Base-by-base conservation (phyloP, 2,329 filamentous ascomycete genomes). In the Fusarium lyarnte region DNA sequence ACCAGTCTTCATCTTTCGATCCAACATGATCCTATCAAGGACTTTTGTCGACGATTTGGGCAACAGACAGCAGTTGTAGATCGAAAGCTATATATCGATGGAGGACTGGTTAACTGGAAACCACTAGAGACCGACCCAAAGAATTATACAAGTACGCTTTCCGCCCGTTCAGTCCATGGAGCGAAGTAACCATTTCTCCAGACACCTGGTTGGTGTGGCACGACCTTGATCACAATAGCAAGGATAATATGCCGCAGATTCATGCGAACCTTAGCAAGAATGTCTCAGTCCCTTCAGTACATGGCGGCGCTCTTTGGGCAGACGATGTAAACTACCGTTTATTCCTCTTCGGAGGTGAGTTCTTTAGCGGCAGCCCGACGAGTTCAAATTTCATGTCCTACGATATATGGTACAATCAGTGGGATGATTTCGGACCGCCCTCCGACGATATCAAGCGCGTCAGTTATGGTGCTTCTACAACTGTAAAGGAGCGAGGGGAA, bases 251-350 rank as follows among this genome's bases (percentile, higher is more conserved):
- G 58, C 58, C 58, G 5, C 38, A 61, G 5, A 45, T 61, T 8
- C 16, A 61, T 42, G 51, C 58, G 9, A 58, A 61, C 21, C 51
- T 61, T 13, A 61, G 51, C 25, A 61, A 61, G 8, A 61, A 61
- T 45, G 39, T n/a, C 16, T 61, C 58, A 2, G 7, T 61, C 14
- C 58, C 58, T 33, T 58, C 58, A 3, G 51, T 61, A 21, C 58
- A 61, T 21, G 52, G 58, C 21, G 58, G 58, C 10, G 39, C 58
- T 3, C 17, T 61, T 2, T 61, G 58, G 52, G 58, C 51, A 38
- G 58, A 61, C 23, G 51, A 58, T 16, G 16, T 61, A 6, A 61
- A 61, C 25, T 58, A 61, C 21, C 51, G 58, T 3, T 14, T 61
- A 8, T 61, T 61, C 17, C 58, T 61, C 5, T 61, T 61, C 11